These are phyloP conservation scores for Sarocladium brachiariae DNA, from an alignment of 2,329 filamentous ascomycete genomes.

Conservation along the genomic window DNA sequence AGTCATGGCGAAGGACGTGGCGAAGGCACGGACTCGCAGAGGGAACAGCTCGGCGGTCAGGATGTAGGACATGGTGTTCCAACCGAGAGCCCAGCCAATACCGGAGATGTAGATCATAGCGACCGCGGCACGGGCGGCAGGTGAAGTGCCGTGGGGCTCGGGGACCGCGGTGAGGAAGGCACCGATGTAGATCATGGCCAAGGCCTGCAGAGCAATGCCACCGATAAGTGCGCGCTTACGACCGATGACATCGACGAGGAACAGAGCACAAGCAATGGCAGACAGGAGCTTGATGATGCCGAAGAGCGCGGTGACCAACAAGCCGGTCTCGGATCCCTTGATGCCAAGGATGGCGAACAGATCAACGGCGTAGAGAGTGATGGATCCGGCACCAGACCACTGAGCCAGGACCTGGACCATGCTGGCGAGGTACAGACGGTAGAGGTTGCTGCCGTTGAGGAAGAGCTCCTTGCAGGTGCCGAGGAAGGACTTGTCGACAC, in stretches of 20 bases:
- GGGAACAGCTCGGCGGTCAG: constrained; percentile 74
- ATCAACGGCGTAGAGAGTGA: constrained; percentile 70
- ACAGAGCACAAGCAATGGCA: constrained; percentile 63
- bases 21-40: constrained; percentile 63
- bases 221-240: constrained; percentile 60
- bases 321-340: constrained; percentile 58
- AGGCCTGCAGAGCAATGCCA: constrained; percentile 53
- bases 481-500: constrained; percentile 57
- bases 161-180: constrained; percentile 57
- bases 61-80: constrained; percentile 74
- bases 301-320: constrained; percentile 69
- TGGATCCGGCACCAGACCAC: constrained; percentile 66
- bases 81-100: constrained; percentile 63
- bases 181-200: constrained; percentile 58
- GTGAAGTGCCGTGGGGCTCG: constrained; percentile 38
- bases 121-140: constrained; percentile 59
- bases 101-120: constrained; percentile 68
- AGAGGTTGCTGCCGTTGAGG: constrained; percentile 60
- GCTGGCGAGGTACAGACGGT: constrained; percentile 62
- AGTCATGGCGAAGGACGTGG: constrained; percentile 67
- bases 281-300: constrained; percentile 67
- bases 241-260: constrained; percentile 73
- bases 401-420: constrained; percentile 67
- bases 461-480: constrained; percentile 65
- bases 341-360: constrained; percentile 68